These are phyloP conservation scores for Neopestalotiopsis sp. DNA, from an alignment of 2,329 filamentous ascomycete genomes.

Conservation along the genomic window DNA sequence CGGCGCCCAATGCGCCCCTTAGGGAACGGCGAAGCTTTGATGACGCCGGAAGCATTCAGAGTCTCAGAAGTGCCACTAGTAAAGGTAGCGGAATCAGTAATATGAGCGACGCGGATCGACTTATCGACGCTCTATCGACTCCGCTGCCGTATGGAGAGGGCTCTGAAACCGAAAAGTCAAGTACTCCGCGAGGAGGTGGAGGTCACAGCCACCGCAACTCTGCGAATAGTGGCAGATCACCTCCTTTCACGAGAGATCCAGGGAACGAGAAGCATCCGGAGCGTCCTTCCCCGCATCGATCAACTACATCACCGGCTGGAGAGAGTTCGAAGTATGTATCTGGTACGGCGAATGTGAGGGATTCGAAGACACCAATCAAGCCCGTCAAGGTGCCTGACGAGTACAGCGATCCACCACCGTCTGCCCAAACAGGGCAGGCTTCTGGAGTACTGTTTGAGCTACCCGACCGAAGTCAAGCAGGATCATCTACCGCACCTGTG, in stretches of 20 bases:
- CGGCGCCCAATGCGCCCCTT: constrained; percentile 25
- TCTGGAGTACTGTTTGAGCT: constrained; percentile 48
- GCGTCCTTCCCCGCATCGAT: constrained; percentile 9
- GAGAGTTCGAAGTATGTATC: constrained; percentile 32
- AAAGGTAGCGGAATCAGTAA: constrained; percentile 55
- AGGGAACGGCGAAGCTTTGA: constrained; percentile 39
- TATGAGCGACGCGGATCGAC: constrained; percentile 69
- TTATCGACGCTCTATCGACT: constrained; percentile 74
- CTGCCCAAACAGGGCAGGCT: constrained; percentile 32
- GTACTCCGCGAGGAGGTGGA: constrained; percentile 23
- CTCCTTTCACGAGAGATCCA: constrained; percentile 13
- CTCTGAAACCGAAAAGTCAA: constrained; percentile 27
- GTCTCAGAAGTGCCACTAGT: constrained; percentile 49
- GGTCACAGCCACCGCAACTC: constrained; percentile 21
- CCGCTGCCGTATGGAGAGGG: constrained; percentile 51
- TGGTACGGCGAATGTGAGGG: constrained; percentile 45
- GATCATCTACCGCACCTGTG: neutral
- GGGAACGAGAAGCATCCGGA: neutral
- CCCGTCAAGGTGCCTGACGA: constrained; percentile 56
- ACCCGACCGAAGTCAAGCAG: constrained; percentile 23
- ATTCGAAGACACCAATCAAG: constrained; percentile 50
- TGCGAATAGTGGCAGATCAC: constrained; percentile 21
- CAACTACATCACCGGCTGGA: constrained; percentile 1
- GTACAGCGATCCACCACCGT: constrained; percentile 41
- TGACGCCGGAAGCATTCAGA: constrained; percentile 44